Evolutionary conservation across 176 grass and related monocot genomes (phyloP).

Genomic region (Poa pratensis): DNA sequence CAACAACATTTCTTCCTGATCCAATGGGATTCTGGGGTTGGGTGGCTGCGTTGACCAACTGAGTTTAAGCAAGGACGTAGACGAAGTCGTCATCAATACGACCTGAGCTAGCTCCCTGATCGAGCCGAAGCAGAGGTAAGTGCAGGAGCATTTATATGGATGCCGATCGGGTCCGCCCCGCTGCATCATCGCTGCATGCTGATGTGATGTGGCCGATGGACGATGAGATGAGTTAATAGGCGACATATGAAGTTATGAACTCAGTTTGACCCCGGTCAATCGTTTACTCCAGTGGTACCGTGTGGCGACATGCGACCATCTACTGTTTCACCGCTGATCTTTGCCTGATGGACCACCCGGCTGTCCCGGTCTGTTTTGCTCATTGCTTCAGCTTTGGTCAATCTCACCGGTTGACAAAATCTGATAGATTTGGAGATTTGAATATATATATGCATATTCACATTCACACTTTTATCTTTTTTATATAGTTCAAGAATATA

Average conservation of each 20-base stretch:
- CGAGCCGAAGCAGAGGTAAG: slow-evolving; percentile 1
- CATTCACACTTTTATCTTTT: too few species aligned
- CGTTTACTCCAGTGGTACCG: neutral
- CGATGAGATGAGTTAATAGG: slow-evolving; percentile 17
- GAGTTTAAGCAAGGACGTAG: neutral
- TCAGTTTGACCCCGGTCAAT: slow-evolving; percentile 45
- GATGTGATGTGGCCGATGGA: slow-evolving; percentile 34
- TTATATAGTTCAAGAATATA: too few species aligned
- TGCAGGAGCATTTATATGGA: slow-evolving; percentile 34
- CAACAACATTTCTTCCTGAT: neutral
- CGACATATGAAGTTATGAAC: slow-evolving; percentile 19
- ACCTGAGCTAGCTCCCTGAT: slow-evolving; percentile 2
- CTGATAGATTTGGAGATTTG: too few species aligned
- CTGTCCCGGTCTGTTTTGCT: neutral
- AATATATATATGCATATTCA: too few species aligned
- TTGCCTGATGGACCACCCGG: neutral
- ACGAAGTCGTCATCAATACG: neutral
- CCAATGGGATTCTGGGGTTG: neutral
- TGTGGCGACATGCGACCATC: neutral
- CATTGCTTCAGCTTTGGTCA: too few species aligned
- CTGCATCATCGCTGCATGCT: neutral
- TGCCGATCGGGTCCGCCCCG: neutral
- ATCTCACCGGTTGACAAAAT: too few species aligned
- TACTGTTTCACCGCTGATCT: slow-evolving; percentile 1
- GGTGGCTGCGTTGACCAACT: slow-evolving; percentile 1